These are phyloP conservation scores for Amaranthus tricolor DNA, from an alignment of 179 eudicot genomes.

Conservation along the genomic window DNA sequence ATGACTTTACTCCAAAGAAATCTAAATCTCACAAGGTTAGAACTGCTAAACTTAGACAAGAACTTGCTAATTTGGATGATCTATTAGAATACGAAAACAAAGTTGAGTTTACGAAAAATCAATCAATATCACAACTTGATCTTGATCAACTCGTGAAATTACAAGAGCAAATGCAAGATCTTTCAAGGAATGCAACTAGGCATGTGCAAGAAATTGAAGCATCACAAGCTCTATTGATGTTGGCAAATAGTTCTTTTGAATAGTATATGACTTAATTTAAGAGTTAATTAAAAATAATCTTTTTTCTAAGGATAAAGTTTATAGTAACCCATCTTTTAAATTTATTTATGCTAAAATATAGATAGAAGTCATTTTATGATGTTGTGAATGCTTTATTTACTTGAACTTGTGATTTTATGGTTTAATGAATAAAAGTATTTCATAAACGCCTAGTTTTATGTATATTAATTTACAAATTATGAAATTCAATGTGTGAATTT, in stretches of 20 bases:
- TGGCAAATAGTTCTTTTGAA: conserved; percentile 2
- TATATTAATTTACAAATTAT: too few relatives aligned
- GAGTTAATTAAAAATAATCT: too few relatives aligned
- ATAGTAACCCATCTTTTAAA: too few relatives aligned
- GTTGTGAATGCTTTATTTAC: too few relatives aligned
- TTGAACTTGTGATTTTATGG: too few relatives aligned
- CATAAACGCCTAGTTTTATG: too few relatives aligned
- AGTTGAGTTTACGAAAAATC: not conserved
- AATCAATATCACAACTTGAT: conserved; percentile 7
- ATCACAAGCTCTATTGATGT: conserved; percentile 19
- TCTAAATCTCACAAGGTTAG: not conserved
- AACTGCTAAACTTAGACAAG: conserved; percentile 3
- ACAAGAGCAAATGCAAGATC: not conserved
- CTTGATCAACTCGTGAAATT: conserved; percentile 9
- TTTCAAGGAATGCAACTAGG: not conserved
- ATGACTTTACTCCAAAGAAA: not conserved
- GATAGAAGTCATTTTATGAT: too few relatives aligned
- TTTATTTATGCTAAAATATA: too few relatives aligned
- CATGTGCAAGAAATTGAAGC: conserved; percentile 27
- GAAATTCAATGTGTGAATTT: too few relatives aligned
- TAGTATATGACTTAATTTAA: too few relatives aligned
- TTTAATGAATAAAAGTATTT: too few relatives aligned
- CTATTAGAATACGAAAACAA: conserved; percentile 8
- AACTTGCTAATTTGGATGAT: conserved; percentile 14
- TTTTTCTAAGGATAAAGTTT: too few relatives aligned